Percentiles rank a stretch among this genome's conserved stretches.
Conservation (phyloP, 2,329 filamentous ascomycete species). For the Scortechinia acanthostroma region DNA sequence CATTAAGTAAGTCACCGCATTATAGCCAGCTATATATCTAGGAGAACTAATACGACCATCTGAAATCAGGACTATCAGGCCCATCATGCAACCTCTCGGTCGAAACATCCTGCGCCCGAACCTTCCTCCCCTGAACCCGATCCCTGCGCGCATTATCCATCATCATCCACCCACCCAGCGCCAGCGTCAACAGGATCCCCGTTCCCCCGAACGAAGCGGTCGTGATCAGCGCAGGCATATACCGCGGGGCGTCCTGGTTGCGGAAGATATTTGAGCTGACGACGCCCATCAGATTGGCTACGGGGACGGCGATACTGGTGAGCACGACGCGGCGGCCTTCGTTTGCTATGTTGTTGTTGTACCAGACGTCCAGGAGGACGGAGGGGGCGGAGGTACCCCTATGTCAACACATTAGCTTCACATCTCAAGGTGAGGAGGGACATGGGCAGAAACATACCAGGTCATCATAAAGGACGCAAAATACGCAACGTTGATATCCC, state of each 20-base stretch:
- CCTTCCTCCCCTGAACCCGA: neutral
- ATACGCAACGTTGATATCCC: neutral
- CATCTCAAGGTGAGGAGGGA: no score
- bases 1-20: no score
- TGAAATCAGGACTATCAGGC: neutral
- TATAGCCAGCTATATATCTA: no score
- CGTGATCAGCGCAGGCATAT: slow-evolving; percentile 57
- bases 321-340: slow-evolving; percentile 53
- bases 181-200: slow-evolving; percentile 44
- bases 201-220: slow-evolving; percentile 57
- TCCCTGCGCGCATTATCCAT: slow-evolving; percentile 4
- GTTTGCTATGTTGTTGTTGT: slow-evolving; percentile 63
- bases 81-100: neutral
- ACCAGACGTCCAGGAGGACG: slow-evolving; percentile 17
- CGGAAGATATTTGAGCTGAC: slow-evolving; percentile 65
- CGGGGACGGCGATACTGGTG: slow-evolving; percentile 54
- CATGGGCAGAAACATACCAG: neutral
- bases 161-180: slow-evolving; percentile 55
- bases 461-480: slow-evolving; percentile 1
- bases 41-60: slow-evolving; percentile 2
- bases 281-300: slow-evolving; percentile 62
- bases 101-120: neutral
- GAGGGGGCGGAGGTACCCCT: slow-evolving; percentile 8
- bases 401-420: no score
- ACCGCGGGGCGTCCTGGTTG: slow-evolving; percentile 56